A percentile compares a stretch with the other conserved stretches of the same genome.
These are phyloP conservation scores for Bipolaris victoriae DNA, from an alignment of 2,329 filamentous ascomycete species.

Conservation along the genomic window DNA sequence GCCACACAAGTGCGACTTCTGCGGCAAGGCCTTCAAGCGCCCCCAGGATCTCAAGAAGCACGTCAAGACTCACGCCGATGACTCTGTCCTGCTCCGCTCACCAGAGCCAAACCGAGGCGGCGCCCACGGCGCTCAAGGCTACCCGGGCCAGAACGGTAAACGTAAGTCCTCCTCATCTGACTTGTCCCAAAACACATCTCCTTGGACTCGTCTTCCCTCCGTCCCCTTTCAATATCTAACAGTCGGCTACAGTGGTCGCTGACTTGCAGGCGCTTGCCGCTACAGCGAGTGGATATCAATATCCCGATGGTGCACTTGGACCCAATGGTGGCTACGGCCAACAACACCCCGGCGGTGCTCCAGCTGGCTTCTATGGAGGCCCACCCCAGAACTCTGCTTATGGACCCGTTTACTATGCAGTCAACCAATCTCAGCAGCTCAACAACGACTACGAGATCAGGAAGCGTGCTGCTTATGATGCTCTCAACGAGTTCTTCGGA, in stretches of 20 bases:
- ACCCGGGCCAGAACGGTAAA: slow-evolving; percentile 48
- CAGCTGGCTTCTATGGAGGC: slow-evolving; percentile 59
- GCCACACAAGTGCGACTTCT: slow-evolving; percentile 99
- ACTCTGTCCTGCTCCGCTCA: slow-evolving; percentile 76
- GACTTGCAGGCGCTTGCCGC: slow-evolving; percentile 57
- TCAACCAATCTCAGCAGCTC: slow-evolving; percentile 69
- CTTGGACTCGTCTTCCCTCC: slow-evolving; percentile 1
- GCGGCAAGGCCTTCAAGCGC: slow-evolving; percentile 98
- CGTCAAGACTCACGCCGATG: slow-evolving; percentile 97
- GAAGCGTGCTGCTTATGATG: slow-evolving; percentile 81
- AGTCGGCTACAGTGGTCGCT: slow-evolving; percentile 49
- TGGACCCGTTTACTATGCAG: slow-evolving; percentile 78
- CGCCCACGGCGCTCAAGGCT: slow-evolving; percentile 44
- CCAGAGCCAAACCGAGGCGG: slow-evolving; percentile 63
- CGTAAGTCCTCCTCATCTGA: slow-evolving; percentile 41
- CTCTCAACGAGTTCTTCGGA: slow-evolving; percentile 91
- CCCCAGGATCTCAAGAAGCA: slow-evolving; percentile 99
- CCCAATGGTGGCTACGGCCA: slow-evolving; percentile 50
- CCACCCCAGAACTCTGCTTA: slow-evolving; percentile 63
- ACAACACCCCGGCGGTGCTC: slow-evolving; percentile 59
- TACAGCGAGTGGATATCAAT: slow-evolving; percentile 57
- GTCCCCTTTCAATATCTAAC: slow-evolving; percentile 44
- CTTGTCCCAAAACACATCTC: background rate
- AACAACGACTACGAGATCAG: slow-evolving; percentile 73
- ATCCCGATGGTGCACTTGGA: slow-evolving; percentile 51